Evolutionary conservation across 495 filamentous ascomycete genomes (phyloP).

Genomic region (Penicillium angulare): DNA sequence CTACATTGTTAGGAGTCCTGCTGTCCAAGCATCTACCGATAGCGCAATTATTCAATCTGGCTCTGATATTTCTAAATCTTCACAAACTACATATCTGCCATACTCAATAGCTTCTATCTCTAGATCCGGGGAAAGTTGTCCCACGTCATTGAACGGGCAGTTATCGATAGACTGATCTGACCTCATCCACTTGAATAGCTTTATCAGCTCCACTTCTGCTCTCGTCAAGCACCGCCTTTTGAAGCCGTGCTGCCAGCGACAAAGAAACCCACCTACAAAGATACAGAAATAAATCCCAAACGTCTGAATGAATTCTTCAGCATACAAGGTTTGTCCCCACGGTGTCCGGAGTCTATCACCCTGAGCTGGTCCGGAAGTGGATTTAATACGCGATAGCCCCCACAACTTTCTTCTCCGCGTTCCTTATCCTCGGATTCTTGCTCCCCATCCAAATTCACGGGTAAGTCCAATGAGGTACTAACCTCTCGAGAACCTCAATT

Average conservation of each 20-base stretch:
- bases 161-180: background rate
- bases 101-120: background rate
- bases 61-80: background rate
- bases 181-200: background rate
- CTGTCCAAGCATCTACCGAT: constrained; percentile 5
- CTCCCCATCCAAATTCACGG: background rate
- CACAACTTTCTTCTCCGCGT: background rate
- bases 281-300: too few relatives aligned
- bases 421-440: background rate
- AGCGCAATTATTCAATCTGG: background rate
- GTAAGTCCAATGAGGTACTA: too few relatives aligned
- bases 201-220: constrained; percentile 7
- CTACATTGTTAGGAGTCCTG: background rate
- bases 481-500: background rate
- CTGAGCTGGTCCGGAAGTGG: background rate
- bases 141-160: constrained; percentile 1
- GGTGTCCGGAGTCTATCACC: too few relatives aligned
- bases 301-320: too few relatives aligned
- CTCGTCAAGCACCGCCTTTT: background rate
- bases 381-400: background rate
- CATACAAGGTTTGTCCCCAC: too few relatives aligned
- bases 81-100: background rate
- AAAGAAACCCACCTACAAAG: too few relatives aligned
- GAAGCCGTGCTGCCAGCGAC: too few relatives aligned
- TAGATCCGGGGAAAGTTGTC: background rate